A percentile compares a stretch with the other conserved stretches of the same genome.
Evolutionary conservation across 495 filamentous ascomycete species (phyloP).

Genomic region (Lasiosphaeria miniovina): DNA sequence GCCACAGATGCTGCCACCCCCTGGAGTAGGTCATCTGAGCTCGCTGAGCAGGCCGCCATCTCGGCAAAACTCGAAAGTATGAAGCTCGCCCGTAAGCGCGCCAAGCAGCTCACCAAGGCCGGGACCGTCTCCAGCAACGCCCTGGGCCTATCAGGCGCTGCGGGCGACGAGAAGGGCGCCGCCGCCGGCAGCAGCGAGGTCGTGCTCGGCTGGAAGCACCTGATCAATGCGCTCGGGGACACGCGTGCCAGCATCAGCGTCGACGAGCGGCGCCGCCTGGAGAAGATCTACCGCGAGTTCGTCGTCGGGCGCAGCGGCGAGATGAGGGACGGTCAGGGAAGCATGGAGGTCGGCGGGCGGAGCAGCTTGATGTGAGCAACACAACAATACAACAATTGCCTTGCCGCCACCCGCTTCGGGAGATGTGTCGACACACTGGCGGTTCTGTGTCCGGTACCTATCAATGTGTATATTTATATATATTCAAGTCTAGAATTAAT

Average conservation of each 20-base stretch:
- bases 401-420: too few relatives aligned
- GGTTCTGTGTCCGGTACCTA: too few relatives aligned
- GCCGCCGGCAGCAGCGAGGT: constrained; percentile 62
- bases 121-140: constrained; percentile 6
- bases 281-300: constrained; percentile 87
- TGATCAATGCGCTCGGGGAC: constrained; percentile 69
- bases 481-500: too few relatives aligned
- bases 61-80: constrained; percentile 71
- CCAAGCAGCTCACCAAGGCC: constrained; percentile 44
- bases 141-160: constrained; percentile 26
- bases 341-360: constrained; percentile 85
- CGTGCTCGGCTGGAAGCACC: constrained; percentile 81
- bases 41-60: constrained; percentile 69
- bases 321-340: constrained; percentile 86
- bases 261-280: constrained; percentile 69
- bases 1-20: constrained; percentile 14
- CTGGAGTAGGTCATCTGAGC: constrained; percentile 43
- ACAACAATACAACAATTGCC: too few relatives aligned
- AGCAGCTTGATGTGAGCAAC: constrained; percentile 79
- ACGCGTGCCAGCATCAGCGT: constrained; percentile 80
- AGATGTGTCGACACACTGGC: too few relatives aligned
- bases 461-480: too few relatives aligned
- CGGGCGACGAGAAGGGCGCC: constrained; percentile 21
- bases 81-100: constrained; percentile 62
- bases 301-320: constrained; percentile 87